Conservation (phyloP, 2,329 filamentous ascomycete genomes). For the Whalleya microplaca region DNA sequence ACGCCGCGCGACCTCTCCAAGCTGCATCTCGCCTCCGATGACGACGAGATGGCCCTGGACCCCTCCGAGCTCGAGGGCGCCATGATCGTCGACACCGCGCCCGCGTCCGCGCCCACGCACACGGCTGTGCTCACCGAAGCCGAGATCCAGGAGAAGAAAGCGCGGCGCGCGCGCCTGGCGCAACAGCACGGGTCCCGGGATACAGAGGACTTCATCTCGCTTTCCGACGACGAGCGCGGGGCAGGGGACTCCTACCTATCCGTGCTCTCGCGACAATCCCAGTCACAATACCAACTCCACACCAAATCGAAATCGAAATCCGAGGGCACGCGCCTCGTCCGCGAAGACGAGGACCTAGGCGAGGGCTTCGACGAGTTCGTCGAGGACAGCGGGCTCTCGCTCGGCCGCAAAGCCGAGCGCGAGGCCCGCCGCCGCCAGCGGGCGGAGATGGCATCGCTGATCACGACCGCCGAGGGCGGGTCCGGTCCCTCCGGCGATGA, state of each 20-base stretch:
- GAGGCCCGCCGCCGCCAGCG: slow-evolving; percentile 69
- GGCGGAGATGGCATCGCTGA: slow-evolving; percentile 81
- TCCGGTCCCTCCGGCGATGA: slow-evolving; percentile 43
- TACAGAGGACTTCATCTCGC: slow-evolving; percentile 64
- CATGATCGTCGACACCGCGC: slow-evolving; percentile 59
- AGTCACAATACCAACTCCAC: too few relatives aligned
- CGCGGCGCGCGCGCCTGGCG: slow-evolving; percentile 80
- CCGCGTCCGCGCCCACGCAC: slow-evolving; percentile 38
- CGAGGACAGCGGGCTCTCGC: slow-evolving; percentile 77
- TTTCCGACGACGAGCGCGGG: slow-evolving; percentile 54
- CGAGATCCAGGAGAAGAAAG: slow-evolving; percentile 90
- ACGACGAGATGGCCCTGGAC: slow-evolving; percentile 61
- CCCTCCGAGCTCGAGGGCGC: slow-evolving; percentile 65
- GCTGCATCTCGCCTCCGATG: slow-evolving; percentile 46
- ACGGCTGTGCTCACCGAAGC: slow-evolving; percentile 73
- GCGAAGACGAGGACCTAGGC: slow-evolving; percentile 88
- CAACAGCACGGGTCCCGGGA: slow-evolving; percentile 49
- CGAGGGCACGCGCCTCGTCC: slow-evolving; percentile 73
- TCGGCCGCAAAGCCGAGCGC: slow-evolving; percentile 78
- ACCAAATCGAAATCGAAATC: slow-evolving; percentile 50
- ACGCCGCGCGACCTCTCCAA: slow-evolving; percentile 69
- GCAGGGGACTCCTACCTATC: slow-evolving; percentile 36
- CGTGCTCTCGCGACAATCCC: slow-evolving; percentile 42
- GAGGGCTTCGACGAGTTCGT: slow-evolving; percentile 94
- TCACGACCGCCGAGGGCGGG: slow-evolving; percentile 75